Evolutionary conservation across 2,329 filamentous ascomycete genomes (phyloP), one percentile per base, ranked within the genome.

Genomic region (Lachnellula subtilissima): DNA sequence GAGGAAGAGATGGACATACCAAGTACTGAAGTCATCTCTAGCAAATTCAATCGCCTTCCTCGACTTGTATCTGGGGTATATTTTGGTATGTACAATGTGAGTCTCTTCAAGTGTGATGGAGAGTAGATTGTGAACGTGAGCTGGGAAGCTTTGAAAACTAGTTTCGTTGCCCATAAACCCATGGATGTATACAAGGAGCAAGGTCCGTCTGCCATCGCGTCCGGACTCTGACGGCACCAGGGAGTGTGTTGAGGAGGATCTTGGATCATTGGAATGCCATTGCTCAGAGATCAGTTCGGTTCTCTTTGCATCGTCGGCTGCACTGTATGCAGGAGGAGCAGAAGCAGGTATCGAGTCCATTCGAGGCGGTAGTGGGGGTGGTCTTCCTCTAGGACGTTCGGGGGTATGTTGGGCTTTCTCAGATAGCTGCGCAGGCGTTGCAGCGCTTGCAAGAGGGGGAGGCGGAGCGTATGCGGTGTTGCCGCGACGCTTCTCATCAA

Each of bases 151-250:
- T 59, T 86, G 83, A 69, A 97, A 97, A 56, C 89, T 95, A 35
- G 88, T 87, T 70, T 94, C 89, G 57, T 89, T 87, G 51, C 92
- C 91, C 79, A 94, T 87, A 73, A 95, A 96, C 58, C 92, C 91
- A 74, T 96, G 92, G 54, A 96, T 85, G 69, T 91, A 96, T 52
- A 96, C 76, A 22, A 96, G 70, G 1, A 97, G 78, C 23, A 97
- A 76, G 25, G 77, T 58, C 59, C 83, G 78, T 46, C 77, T 75
- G 62, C 67, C 66, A 58, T 65, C 62, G 49, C 65, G 59, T 8
- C 50, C 58, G 17, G 66, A 62, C 48, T 69, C 66, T 8, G 63
- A 64, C 15, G 68, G 69, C 9, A 65, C 63, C 46, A 70, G 50
- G 39, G 69, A 70, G 37, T 69, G 67, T 22, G 67, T 69, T 5